Base-by-base conservation (phyloP, 2,329 filamentous ascomycete species). In the Ophiocordyceps sinensis region DNA sequence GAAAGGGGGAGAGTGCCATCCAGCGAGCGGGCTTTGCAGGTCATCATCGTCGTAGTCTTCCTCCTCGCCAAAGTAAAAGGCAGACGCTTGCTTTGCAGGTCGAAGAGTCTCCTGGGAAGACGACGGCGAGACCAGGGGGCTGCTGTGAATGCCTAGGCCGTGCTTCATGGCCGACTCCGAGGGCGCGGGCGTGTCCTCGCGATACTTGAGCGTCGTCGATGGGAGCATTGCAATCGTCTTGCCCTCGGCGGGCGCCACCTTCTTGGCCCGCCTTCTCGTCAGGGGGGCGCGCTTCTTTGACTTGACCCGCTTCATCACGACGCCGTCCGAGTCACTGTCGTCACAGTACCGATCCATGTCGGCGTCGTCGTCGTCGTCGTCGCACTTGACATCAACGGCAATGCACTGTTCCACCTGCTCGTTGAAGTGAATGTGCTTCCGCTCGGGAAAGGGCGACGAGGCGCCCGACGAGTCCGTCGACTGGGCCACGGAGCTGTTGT, bases 321-420 rank as follows among this genome's bases (percentile, higher is more conserved):
- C 71, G 14, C 77, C 81, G 50, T 89, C 82, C 1, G 83, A 85
- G 44, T 79, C 81, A 45, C 73, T 77, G 47, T 79, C 75, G 41
- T 77, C 73, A 35, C 67, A 67, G 44, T 63, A 68, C 4, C 44
- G 51, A 30, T 72, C 71, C 4, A 69, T 62, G 21, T 77, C 72
- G 12, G 81, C 71, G 11, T 83, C 77, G 41, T 85, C 78, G 26
- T 83, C 77, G 38, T 83, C 77, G 38, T 88, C 82, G 21, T 81
- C 80, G 47, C 84, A 78, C 63, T 93, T 93, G 51, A 78, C 73
- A 29, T 96, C 88, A 28, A 98, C 77, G 8, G 91, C 91, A 48
- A 95, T 95, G 58, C 88, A 95, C 58, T 96, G 89, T 57, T 88
- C 81, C 3, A 98, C 91, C 62, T 89, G 84, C 55, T 95, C 85